These are phyloP conservation scores for Debaryomyces fabryi DNA, from an alignment of 1,139 yeast genomes.

Conservation along the genomic window DNA sequence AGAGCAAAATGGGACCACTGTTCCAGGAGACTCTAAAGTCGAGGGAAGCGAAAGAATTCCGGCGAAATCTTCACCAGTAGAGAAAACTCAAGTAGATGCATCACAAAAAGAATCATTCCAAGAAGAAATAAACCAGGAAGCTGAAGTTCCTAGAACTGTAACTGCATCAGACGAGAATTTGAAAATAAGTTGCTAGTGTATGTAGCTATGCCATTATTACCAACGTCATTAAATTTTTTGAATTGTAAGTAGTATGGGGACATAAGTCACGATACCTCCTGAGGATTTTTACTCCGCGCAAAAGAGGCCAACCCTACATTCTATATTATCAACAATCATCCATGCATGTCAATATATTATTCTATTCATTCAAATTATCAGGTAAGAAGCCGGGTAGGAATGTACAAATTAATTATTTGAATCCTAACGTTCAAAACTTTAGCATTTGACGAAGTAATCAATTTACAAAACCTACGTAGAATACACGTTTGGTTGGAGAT, in stretches of 20 bases:
- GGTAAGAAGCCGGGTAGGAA: too few species aligned
- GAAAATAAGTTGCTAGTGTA: neutral
- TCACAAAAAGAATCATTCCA: neutral
- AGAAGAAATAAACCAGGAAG: neutral
- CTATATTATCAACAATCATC: too few species aligned
- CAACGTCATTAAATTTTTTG: neutral
- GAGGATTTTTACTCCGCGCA: neutral
- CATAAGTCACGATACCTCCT: neutral
- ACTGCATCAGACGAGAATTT: neutral
- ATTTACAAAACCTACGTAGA: neutral
- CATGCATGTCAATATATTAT: too few species aligned
- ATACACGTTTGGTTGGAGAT: neutral
- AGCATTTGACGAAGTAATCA: neutral
- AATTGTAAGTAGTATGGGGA: neutral
- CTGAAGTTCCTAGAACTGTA: neutral
- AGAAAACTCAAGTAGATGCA: neutral
- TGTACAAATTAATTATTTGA: too few species aligned
- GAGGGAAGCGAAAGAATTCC: neutral
- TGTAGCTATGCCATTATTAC: neutral
- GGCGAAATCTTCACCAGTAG: neutral
- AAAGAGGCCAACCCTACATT: neutral
- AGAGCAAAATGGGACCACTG: neutral
- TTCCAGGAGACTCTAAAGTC: neutral
- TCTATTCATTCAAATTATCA: too few species aligned
- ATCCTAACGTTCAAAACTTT: too few species aligned